Percentiles rank a stretch among this genome's conserved stretches.
Evolutionary conservation across 495 filamentous ascomycete genomes (phyloP).

Genomic region (Xylaria scruposa): DNA sequence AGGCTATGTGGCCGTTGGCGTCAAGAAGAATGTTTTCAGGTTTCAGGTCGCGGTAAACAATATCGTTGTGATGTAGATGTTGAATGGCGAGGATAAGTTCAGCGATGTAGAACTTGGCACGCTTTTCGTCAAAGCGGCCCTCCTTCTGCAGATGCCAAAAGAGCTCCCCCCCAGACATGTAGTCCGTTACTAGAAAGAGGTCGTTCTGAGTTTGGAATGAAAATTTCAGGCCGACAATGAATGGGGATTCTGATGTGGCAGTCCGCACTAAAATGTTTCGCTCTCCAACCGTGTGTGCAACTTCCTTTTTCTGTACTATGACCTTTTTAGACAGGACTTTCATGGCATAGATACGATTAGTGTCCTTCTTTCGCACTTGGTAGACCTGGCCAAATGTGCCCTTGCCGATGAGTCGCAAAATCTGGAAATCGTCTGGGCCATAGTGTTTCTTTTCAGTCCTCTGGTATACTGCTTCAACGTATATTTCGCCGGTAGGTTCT

Average conservation of each 20-base stretch:
- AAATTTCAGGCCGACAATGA: slow-evolving; percentile 98
- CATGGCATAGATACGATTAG: slow-evolving; percentile 96
- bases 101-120: slow-evolving; percentile 98
- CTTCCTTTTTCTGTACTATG: slow-evolving; percentile 99
- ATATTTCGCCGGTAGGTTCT: slow-evolving; percentile 86
- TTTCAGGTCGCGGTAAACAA: slow-evolving; percentile 97
- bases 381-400: slow-evolving; percentile 99
- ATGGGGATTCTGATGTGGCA: slow-evolving; percentile 92
- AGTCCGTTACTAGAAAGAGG: slow-evolving; percentile 97
- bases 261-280: slow-evolving; percentile 96
- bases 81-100: slow-evolving; percentile 95
- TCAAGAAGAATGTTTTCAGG: slow-evolving; percentile 98
- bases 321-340: slow-evolving; percentile 99
- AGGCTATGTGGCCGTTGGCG: slow-evolving; percentile 86
- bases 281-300: slow-evolving; percentile 95
- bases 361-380: slow-evolving; percentile 98
- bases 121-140: slow-evolving; percentile 90
- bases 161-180: slow-evolving; percentile 97
- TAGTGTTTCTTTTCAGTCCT: slow-evolving; percentile 91
- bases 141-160: slow-evolving; percentile 99
- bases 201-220: slow-evolving; percentile 98
- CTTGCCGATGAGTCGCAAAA: slow-evolving; percentile 95
- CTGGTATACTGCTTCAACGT: slow-evolving; percentile 84
- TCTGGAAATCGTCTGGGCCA: slow-evolving; percentile 95
- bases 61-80: slow-evolving; percentile 94